These are phyloP conservation scores for Aotearoamyces nothofagi DNA, from an alignment of 2,329 filamentous ascomycete genomes.

Conservation along the genomic window DNA sequence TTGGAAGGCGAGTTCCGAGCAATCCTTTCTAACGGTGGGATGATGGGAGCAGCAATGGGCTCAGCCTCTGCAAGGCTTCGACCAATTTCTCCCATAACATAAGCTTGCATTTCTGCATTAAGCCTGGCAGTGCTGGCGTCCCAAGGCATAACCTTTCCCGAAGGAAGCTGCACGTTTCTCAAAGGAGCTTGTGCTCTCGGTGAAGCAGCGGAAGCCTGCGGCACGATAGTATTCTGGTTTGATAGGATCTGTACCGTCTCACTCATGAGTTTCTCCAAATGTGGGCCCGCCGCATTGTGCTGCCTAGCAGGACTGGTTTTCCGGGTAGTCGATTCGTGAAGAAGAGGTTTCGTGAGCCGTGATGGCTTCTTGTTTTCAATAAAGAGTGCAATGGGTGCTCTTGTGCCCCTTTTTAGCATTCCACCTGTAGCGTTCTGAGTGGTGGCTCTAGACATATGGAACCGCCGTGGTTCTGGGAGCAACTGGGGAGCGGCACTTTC, in stretches of 20 bases:
- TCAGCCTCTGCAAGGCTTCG: constrained; percentile 13
- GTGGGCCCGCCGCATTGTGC: neutral
- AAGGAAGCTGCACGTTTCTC: neutral
- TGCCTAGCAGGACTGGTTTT: neutral
- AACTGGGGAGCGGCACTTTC: too few species aligned
- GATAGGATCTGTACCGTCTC: neutral
- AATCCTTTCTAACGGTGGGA: constrained; percentile 2
- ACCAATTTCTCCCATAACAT: constrained; percentile 41
- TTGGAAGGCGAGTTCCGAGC: constrained; percentile 18
- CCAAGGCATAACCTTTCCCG: constrained; percentile 8
- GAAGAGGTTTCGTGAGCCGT: too few species aligned
- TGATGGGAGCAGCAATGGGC: too few species aligned
- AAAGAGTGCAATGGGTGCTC: neutral
- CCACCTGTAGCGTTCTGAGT: neutral
- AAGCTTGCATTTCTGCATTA: constrained; percentile 39
- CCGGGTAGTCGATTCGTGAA: neutral
- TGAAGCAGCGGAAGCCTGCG: neutral
- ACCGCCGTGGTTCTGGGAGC: neutral
- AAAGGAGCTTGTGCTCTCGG: neutral
- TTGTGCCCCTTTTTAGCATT: neutral
- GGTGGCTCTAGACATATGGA: neutral
- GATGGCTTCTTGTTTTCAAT: neutral
- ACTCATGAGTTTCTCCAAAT: neutral
- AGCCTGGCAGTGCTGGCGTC: constrained; percentile 25
- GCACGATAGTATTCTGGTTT: too few species aligned